Conservation (phyloP, 2,329 filamentous ascomycete species). For the Aspergillus sp. region DNA sequence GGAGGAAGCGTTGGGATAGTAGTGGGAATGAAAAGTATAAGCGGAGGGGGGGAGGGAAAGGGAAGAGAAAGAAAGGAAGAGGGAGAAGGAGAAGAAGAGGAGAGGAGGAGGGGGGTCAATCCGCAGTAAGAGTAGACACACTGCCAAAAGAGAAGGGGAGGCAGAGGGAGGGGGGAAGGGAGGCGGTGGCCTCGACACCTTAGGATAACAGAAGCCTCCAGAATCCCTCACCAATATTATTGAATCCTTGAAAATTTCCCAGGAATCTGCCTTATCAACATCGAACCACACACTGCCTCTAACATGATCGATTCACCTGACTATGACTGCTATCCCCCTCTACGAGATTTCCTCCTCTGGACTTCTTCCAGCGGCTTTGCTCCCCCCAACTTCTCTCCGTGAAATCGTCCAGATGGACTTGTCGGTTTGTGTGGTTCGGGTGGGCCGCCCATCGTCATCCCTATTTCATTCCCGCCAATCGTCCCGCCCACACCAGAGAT, state of each 20-base stretch:
- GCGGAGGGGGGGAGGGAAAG: conserved; percentile 2
- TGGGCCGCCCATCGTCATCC: conserved; percentile 39
- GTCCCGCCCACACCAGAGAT: conserved; percentile 17
- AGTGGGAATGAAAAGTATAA: conserved; percentile 12
- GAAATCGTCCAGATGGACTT: not conserved
- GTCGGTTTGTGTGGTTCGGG: conserved; percentile 36
- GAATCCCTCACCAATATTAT: not conserved
- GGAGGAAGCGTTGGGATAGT: conserved; percentile 13
- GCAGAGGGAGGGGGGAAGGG: not conserved
- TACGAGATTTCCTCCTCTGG: not conserved
- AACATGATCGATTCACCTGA: not conserved
- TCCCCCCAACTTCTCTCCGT: not conserved
- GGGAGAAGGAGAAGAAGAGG: conserved; percentile 20
- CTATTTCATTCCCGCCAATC: conserved; percentile 35
- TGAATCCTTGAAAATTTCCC: not conserved
- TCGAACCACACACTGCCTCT: not conserved
- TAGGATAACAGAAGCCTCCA: not conserved
- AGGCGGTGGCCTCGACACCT: not conserved
- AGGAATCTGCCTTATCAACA: not conserved
- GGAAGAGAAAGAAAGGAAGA: conserved; percentile 14
- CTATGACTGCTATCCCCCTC: not conserved
- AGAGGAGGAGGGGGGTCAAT: conserved; percentile 16
- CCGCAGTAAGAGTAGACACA: not conserved
- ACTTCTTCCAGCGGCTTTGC: not conserved
- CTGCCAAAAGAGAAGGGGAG: conserved; percentile 10